Conservation (phyloP, 2,329 filamentous ascomycete species). For the Endothia cerciana region DNA sequence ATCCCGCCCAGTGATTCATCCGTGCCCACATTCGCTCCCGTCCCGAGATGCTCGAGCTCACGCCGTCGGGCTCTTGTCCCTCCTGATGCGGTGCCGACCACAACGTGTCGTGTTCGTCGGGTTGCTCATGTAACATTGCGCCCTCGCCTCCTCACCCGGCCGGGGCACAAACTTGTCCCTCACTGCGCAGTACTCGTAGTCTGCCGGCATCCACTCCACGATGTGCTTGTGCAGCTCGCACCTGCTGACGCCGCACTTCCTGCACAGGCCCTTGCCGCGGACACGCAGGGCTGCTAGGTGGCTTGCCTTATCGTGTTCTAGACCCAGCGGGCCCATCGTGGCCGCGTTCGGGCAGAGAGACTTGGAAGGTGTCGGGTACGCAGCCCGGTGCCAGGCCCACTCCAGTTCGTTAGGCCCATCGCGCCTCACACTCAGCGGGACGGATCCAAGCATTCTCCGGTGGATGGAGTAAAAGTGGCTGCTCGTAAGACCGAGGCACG, state of each 20-base stretch:
- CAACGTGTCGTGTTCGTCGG: slow-evolving; percentile 62
- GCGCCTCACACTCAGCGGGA: slow-evolving; percentile 61
- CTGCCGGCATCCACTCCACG: slow-evolving; percentile 60
- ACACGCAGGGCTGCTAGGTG: slow-evolving; percentile 54
- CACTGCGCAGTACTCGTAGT: slow-evolving; percentile 63
- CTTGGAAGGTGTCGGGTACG: slow-evolving; percentile 38
- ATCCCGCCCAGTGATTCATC: neutral
- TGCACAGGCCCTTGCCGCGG: slow-evolving; percentile 63
- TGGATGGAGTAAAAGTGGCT: slow-evolving; percentile 63
- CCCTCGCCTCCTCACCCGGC: slow-evolving; percentile 50
- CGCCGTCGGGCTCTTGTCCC: slow-evolving; percentile 29
- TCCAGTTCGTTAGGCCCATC: slow-evolving; percentile 65
- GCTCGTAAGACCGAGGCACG: slow-evolving; percentile 63
- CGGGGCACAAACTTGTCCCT: slow-evolving; percentile 58
- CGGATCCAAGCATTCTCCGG: slow-evolving; percentile 56
- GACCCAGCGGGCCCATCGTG: slow-evolving; percentile 19
- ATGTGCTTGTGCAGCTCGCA: slow-evolving; percentile 68
- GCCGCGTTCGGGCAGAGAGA: slow-evolving; percentile 19
- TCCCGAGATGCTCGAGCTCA: no score
- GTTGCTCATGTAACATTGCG: slow-evolving; percentile 62
- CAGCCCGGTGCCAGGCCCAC: slow-evolving; percentile 64
- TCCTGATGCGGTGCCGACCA: slow-evolving; percentile 54
- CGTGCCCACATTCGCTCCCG: neutral
- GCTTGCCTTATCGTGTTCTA: slow-evolving; percentile 29
- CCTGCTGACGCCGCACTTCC: slow-evolving; percentile 63